Base-by-base conservation (phyloP, 2,329 filamentous ascomycete species). In the Botrytis galanthina region DNA sequence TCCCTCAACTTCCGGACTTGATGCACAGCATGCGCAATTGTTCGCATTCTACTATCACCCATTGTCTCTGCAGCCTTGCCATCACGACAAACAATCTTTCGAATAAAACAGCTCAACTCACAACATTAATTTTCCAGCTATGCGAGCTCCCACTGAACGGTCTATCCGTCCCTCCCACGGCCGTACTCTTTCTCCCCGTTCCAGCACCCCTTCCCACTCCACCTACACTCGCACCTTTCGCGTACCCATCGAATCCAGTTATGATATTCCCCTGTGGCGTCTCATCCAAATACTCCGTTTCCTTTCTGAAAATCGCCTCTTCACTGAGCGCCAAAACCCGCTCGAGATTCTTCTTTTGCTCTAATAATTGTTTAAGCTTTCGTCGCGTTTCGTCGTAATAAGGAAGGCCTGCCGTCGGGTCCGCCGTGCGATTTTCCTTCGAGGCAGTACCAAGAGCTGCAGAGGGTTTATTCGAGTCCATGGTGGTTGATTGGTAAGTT, bases 171-270 rank as follows among this genome's bases (percentile, higher is more conserved):
- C 95, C 93, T 10, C 71, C 71, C 75, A 86, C 86, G 67, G 91
- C 84, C 8, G 88, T 88, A 37, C 87, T 86, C 81, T 92, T 89
- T 79, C 90, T 88, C 80, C 92, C 82, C 77, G 89, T 86, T 18
- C 90, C 87, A 7, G 87, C 87, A 6, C 71, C 71, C 18, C 71
- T 70, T 54, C 72, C 72, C 44, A 73, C 66, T 32, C 87, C 85
- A 77, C 89, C 87, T 8, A 90, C 87, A 6, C 87, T 87, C 2
- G 87, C 88, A 72, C 93, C 95, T 83, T 99, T 99, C 86, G 97
- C 97, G 84, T 98, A 99, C 81, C 94, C 97, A 82, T 99, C 96
- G 82, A 99, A 99, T 35, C 96, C 96, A 67, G 93, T 94, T 82
- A 99, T 95, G 81, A 99, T 98, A 84, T 99, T 99, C 62, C 96